phyloP scores from a whole-genome alignment of 2,329 filamentous ascomycete species.

The Cadophora gregata region DNA sequence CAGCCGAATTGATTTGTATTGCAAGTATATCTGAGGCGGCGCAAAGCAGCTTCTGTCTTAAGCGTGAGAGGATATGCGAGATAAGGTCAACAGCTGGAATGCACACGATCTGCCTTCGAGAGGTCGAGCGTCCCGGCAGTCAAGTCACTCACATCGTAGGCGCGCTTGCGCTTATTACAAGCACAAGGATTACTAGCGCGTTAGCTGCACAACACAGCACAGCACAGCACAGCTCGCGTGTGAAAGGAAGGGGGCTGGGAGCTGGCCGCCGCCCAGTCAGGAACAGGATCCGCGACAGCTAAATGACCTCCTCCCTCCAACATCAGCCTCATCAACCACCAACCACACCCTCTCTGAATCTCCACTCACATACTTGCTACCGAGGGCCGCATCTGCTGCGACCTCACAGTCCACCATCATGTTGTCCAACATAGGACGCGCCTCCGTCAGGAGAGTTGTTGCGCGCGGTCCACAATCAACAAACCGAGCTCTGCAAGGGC shows the following conservation, averaged over 20 bases:
- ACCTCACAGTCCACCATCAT: slow-evolving; percentile 34
- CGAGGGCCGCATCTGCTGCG: neutral
- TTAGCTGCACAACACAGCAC: slow-evolving; percentile 12
- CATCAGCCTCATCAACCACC: slow-evolving; percentile 18
- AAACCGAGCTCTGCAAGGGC: slow-evolving; percentile 35
- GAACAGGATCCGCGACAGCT: slow-evolving; percentile 13
- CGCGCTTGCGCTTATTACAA: slow-evolving; percentile 2
- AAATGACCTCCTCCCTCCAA: slow-evolving; percentile 7
- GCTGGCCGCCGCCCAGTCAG: slow-evolving; percentile 13
- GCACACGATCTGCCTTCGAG: too few relatives aligned
- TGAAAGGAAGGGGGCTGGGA: slow-evolving; percentile 32
- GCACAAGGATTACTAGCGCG: slow-evolving; percentile 4
- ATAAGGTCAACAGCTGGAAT: neutral
- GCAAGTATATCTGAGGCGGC: neutral
- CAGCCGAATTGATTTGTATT: neutral
- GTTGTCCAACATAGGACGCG: slow-evolving; percentile 44
- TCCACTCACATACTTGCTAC: neutral
- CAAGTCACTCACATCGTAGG: neutral
- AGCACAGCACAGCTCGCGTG: slow-evolving; percentile 27
- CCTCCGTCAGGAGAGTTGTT: slow-evolving; percentile 39
- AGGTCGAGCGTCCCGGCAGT: neutral
- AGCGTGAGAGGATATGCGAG: neutral
- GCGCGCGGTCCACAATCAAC: slow-evolving; percentile 37
- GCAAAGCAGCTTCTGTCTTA: neutral
- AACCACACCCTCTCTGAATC: neutral